Conservation (phyloP, 2,329 filamentous ascomycete genomes). For the Periglandula ipomoeae region DNA sequence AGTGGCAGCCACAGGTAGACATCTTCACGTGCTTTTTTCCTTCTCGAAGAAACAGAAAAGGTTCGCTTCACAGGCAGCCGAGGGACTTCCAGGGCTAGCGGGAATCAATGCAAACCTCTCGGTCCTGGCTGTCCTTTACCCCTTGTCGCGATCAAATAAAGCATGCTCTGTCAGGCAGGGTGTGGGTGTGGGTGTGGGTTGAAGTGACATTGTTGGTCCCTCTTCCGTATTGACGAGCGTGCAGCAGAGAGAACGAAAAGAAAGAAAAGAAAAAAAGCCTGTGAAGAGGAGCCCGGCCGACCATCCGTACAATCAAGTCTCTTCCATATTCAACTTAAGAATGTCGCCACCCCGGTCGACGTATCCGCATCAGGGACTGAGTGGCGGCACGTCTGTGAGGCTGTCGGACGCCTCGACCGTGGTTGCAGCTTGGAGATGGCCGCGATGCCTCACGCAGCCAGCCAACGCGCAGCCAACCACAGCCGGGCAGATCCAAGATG, state of each 20-base stretch:
- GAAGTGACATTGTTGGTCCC: not conserved
- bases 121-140: not conserved
- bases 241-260: no score
- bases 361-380: not conserved
- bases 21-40: constrained; percentile 8
- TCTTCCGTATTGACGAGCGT: not conserved
- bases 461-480: no score
- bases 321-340: not conserved
- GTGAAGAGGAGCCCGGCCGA: not conserved
- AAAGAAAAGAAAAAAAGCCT: not conserved
- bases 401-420: not conserved
- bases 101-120: constrained; percentile 6
- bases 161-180: no score
- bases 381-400: not conserved
- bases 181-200: no score
- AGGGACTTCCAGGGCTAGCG: constrained; percentile 10
- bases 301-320: not conserved
- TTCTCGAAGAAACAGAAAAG: not conserved
- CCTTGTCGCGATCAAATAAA: no score
- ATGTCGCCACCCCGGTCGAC: not conserved
- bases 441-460: no score
- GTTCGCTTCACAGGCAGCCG: constrained; percentile 11
- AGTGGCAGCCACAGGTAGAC: not conserved
- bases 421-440: no score
- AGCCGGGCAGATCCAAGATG: not conserved